Percentiles rank a stretch among this genome's conserved stretches.
These are phyloP conservation scores for Lipomyces anomalus DNA, from an alignment of 805 yeast genomes.

Conservation along the genomic window DNA sequence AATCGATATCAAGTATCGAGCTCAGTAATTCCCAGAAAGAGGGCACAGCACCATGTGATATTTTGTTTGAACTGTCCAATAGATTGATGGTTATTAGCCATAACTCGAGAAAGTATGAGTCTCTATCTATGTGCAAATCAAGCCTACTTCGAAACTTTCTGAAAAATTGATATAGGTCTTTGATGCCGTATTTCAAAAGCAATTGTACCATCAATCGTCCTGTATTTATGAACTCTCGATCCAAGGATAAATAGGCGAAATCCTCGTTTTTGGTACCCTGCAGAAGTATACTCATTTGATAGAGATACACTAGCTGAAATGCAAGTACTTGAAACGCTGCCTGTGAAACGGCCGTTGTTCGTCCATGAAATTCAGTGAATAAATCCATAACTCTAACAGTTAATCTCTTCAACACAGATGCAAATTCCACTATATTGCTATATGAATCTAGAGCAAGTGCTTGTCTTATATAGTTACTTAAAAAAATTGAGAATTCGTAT, in stretches of 20 bases:
- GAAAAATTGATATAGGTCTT: slow-evolving; percentile 16
- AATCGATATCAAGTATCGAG: slow-evolving; percentile 7
- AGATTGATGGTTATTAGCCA: slow-evolving; percentile 20
- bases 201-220: slow-evolving; percentile 14
- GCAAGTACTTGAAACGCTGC: slow-evolving; percentile 16
- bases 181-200: slow-evolving; percentile 13
- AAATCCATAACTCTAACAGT: slow-evolving; percentile 12
- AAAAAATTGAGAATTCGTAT: slow-evolving; percentile 11
- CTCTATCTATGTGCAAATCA: slow-evolving; percentile 8
- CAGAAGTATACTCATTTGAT: slow-evolving; percentile 12
- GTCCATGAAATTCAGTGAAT: slow-evolving; percentile 20
- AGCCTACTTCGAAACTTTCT: slow-evolving; percentile 13
- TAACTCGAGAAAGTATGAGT: slow-evolving; percentile 13
- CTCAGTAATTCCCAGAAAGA: slow-evolving; percentile 16
- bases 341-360: slow-evolving; percentile 5
- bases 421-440: slow-evolving; percentile 9
- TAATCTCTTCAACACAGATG: slow-evolving; percentile 7
- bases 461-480: slow-evolving; percentile 7
- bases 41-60: not conserved
- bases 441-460: slow-evolving; percentile 3
- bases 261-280: slow-evolving; percentile 6
- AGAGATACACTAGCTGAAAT: slow-evolving; percentile 17
- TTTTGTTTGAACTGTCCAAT: slow-evolving; percentile 7
- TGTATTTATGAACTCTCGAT: slow-evolving; percentile 10
- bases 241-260: slow-evolving; percentile 10